Evolutionary conservation across 257 asterid genomes (phyloP), one percentile per base, ranked within the genome.

Genomic region (Przewalskia tangutica): DNA sequence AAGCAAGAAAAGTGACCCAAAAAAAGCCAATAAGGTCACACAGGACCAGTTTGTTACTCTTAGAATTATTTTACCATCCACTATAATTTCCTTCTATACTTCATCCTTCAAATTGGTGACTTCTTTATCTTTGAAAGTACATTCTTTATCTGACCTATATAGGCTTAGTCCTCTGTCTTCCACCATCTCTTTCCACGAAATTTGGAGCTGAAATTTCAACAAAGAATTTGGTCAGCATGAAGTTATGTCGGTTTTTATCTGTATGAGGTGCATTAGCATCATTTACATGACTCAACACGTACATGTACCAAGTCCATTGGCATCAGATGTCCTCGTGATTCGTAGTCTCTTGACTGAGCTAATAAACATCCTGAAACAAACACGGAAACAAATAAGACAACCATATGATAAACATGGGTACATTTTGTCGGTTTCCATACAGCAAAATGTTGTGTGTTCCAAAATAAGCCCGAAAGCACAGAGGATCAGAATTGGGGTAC

Each of bases 281-380:
- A 18, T 46, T 44, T 4, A 23, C 27, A 16, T 50, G 63, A 23
- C 46, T 75, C 27, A 51, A 70, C 62, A 42, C 77, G 44, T 77
- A 44, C 56, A 11, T 58, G 13, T 89, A 90, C 96, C 92, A 38
- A 91, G 88, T 87, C 97, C 97, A 80, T 92, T 91, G 82, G 93
- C 98, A 71, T 91, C 95, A 36, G 91, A 84, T 14, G 92, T 88
- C 86, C 92, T 92, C 93, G 84, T 91, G 86, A 95, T 92, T 75
- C 95, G 88, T 48, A 95, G 95, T 82, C 97, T 91, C 89, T 89
- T 93, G 85, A 89, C 94, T 0, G 97, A 91, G 82, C 86, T 83
- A 81, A 91, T 82, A 85, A 95, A 95, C 92, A 95, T 93, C 90
- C 98, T 95, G 90, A 70, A 44, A 82, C 77, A 81, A 83, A 55